phyloP scores from a whole-genome alignment of 2,329 filamentous ascomycete species.

The Epichloe sp. region DNA sequence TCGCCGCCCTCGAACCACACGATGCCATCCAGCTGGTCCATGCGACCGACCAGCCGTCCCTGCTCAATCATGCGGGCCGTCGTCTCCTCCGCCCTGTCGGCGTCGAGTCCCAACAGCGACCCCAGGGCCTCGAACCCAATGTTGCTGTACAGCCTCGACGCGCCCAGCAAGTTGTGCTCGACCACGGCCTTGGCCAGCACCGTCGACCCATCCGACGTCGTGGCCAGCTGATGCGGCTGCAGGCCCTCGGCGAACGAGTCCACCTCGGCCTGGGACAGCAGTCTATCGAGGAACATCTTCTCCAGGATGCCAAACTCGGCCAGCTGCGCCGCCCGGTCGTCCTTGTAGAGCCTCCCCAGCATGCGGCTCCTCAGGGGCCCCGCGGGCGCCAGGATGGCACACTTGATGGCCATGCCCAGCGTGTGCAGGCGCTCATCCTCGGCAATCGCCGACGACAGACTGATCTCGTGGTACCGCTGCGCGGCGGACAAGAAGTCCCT shows the following conservation, averaged over 20 bases:
- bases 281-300: conserved; percentile 90
- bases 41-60: conserved; percentile 71
- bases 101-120: conserved; percentile 61
- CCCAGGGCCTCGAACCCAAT: conserved; percentile 67
- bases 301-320: conserved; percentile 81
- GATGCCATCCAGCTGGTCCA: conserved; percentile 83
- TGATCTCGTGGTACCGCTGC: conserved; percentile 78
- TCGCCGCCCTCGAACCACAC: conserved; percentile 77
- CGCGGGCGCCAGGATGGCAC: conserved; percentile 82
- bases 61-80: conserved; percentile 95
- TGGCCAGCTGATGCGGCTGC: conserved; percentile 77
- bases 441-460: conserved; percentile 62
- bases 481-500: conserved; percentile 81
- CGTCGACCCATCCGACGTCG: conserved; percentile 79
- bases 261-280: conserved; percentile 72
- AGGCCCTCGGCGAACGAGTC: conserved; percentile 71
- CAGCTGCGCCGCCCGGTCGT: conserved; percentile 65
- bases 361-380: conserved; percentile 72
- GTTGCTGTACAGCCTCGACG: conserved; percentile 67
- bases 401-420: conserved; percentile 77
- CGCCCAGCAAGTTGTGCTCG: conserved; percentile 87
- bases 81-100: conserved; percentile 76
- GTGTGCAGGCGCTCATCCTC: conserved; percentile 78
- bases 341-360: conserved; percentile 80
- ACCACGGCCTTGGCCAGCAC: conserved; percentile 88